These are phyloP conservation scores for Tilletia walkeri DNA, from an alignment of 1,284 basidiomycete genomes.

Conservation along the genomic window DNA sequence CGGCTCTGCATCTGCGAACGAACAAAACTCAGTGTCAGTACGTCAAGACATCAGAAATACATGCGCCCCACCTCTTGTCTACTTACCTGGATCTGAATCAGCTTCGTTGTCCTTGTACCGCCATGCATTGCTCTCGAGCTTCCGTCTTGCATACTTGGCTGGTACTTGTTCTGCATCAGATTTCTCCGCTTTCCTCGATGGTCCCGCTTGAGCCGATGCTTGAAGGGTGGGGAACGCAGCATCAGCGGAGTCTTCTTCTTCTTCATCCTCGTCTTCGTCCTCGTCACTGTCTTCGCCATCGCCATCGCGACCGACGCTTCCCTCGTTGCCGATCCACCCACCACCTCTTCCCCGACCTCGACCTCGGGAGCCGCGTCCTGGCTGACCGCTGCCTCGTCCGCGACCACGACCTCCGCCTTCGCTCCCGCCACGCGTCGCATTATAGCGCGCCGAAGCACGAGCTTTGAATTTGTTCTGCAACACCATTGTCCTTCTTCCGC, in stretches of 20 bases:
- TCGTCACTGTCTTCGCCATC: conserved; percentile 25
- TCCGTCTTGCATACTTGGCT: conserved; percentile 40
- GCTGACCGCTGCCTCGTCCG: neutral
- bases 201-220: neutral
- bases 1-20: conserved; percentile 36
- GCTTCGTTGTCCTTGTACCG: conserved; percentile 35
- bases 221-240: conserved; percentile 14
- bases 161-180: conserved; percentile 10
- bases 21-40: neutral
- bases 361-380: neutral
- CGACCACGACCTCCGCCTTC: conserved; percentile 3
- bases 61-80: neutral
- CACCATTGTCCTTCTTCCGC: conserved; percentile 34
- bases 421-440: conserved; percentile 21
- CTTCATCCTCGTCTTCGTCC: conserved; percentile 19
- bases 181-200: neutral
- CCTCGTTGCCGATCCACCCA: neutral
- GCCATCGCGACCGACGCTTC: conserved; percentile 15
- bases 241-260: neutral
- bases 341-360: neutral
- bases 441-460: conserved; percentile 47
- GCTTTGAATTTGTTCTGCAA: conserved; percentile 56
- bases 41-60: no score
- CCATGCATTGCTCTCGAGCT: conserved; percentile 43
- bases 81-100: conserved; percentile 21